Evolutionary conservation across 169 alveolate genomes (phyloP).

Genomic region (Sarcocystis neurona): DNA sequence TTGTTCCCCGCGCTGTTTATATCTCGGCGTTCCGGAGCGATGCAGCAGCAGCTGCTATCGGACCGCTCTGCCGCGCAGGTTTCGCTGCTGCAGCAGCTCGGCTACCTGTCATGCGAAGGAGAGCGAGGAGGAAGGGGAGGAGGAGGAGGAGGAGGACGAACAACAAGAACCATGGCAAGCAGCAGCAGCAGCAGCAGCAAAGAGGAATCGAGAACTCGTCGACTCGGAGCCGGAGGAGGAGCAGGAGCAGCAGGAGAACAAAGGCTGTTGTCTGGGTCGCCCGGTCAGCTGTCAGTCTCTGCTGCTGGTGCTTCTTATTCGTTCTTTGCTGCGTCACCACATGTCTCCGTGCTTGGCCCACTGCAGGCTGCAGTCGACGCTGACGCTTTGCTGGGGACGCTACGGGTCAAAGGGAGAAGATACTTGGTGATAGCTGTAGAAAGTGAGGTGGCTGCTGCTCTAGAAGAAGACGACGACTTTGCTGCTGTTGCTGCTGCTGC

Average conservation of each 20-base stretch:
- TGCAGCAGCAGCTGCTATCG: constrained; percentile 54
- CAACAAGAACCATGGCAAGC: constrained; percentile 15
- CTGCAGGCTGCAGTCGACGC: constrained; percentile 27
- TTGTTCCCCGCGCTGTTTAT: constrained; percentile 15
- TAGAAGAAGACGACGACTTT: constrained; percentile 11
- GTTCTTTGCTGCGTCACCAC: constrained; percentile 4
- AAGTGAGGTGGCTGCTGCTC: constrained; percentile 14
- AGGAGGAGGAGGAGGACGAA: too few species aligned
- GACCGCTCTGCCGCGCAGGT: neutral
- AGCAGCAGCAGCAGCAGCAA: constrained; percentile 43
- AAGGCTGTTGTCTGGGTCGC: too few species aligned
- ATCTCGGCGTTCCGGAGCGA: neutral
- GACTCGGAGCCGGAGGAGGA: neutral
- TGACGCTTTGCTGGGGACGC: constrained; percentile 48
- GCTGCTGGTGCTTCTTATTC: constrained; percentile 12
- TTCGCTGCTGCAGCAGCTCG: constrained; percentile 10
- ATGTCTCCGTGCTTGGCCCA: constrained; percentile 19
- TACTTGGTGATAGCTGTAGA: constrained; percentile 37
- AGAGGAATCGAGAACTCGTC: neutral
- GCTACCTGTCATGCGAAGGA: too few species aligned
- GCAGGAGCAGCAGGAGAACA: constrained; percentile 34
- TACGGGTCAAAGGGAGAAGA: neutral
- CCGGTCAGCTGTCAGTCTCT: too few species aligned
- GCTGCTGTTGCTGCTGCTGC: neutral
- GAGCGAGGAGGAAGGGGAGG: too few species aligned